Base-by-base conservation (phyloP, 441 rosid genomes). In the Metrosideros polymorpha region DNA sequence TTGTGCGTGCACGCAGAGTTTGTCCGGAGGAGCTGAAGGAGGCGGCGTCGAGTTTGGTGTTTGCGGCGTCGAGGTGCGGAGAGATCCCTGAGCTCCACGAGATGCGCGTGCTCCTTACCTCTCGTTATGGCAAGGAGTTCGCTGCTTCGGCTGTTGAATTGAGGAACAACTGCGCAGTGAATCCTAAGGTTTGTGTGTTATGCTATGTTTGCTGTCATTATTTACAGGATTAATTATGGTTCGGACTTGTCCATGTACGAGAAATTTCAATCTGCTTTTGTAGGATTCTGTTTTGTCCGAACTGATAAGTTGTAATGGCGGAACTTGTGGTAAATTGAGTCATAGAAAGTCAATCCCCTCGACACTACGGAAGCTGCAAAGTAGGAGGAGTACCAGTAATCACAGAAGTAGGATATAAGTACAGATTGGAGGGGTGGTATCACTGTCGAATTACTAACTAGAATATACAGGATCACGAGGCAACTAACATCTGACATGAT, bases 31-130 rank as follows among this genome's bases (percentile, higher is more conserved):
- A 71, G 79, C 47, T 71, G 47, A 83, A 59, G 77, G 89, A 91
- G 87, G 91, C 93, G 49, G 85, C 91, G 32, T 89, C 92, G 24
- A 91, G 91, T 39, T 10, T 93, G 15, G 82, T 90, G 30, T 92
- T 89, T 86, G 92, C 91, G 4, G 91, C 94, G 45, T 89, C 93
- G 53, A 92, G 92, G 89, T 91, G 93, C 52, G 95, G 93, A 35
- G 92, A 92, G 85, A 59, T 92, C 49, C 85, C 84, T 17, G 93
- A 89, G 87, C 91, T 92, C 27, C 89, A 90, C 4, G 7, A 57
- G 47, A 22, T 91, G 17, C 88, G 91, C 85, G 82, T 50, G 63
- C 83, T 89, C 84, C 88, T 92, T 42, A 82, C 52, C 55, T 51
- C 87, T 51, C 88, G 88, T 25, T 91, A 88, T 85, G 93, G 93